Evolutionary conservation across 768 basidiomycete genomes (phyloP), one percentile per base, ranked within the genome.

Genomic region (Termitomyces sp.): DNA sequence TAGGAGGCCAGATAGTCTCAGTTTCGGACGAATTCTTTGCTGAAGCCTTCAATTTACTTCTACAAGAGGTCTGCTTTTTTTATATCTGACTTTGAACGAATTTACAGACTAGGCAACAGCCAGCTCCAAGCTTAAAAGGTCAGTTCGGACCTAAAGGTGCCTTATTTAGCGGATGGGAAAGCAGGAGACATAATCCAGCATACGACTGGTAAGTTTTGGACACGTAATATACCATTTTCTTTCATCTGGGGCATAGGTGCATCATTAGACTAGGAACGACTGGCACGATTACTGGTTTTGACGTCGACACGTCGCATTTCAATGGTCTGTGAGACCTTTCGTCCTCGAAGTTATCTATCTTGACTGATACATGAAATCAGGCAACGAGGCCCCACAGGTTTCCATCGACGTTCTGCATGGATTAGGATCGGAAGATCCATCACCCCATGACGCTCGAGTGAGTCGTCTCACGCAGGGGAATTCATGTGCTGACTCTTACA

Each of bases 21-120:
- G 86, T 91, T 48, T 97, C 95, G 2, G 97, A 99, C 71, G 94
- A 99, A 63, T 99, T 98, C 79, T 99, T 99, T 67, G 94, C 93
- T 11, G 84, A 88, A 65, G 94, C 91, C 0, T 81, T 73, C 62
- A 86, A 96, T 74, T 77, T 99, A 27, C 79, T 99, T 55, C 80
- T 90, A 51, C 88, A 91, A 45, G 86, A 88, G 74, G 95, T 93
- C 61, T 66, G 82, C 68, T 42, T 16, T n/a, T 46, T 33, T 9
- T n/a, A 33, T 50, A 39, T 55, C 31, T 39, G 42, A 37, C 42
- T 56, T 8, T 37, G 22, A 47, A 4, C 31, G 33, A 55, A 24
- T 37, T 48, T n/a, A 45, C 30, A 62, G 49, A 63, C 58, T 52
- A 42, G 24, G 27, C 13, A 20, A 44, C 61, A 97, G 95, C 90